phyloP scores from a whole-genome alignment of 176 grass and related monocot species.

The Triticum urartu region DNA sequence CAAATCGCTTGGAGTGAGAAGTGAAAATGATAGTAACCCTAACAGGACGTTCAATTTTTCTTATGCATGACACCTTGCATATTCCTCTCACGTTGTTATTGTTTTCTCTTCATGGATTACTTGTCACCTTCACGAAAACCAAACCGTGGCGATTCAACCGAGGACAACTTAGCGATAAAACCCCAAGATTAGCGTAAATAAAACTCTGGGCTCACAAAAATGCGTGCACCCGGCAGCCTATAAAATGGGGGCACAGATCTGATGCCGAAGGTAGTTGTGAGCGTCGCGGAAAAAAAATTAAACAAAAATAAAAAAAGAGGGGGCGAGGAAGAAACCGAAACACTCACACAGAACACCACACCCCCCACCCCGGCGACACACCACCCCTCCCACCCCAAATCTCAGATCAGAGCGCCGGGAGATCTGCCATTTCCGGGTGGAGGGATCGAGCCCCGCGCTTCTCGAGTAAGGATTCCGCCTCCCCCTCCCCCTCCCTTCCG shows the following conservation, averaged over 20 bases:
- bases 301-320: neutral
- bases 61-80: neutral
- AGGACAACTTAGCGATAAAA: neutral
- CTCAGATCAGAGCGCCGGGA: slow-evolving; percentile 16
- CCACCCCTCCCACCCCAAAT: neutral
- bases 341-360: slow-evolving; percentile 25
- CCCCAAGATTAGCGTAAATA: neutral
- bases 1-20: neutral
- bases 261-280: neutral
- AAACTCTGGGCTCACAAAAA: neutral
- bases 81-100: neutral
- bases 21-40: neutral
- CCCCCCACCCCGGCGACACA: neutral
- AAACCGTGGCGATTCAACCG: neutral
- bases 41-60: too few relatives aligned
- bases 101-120: neutral
- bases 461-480: neutral
- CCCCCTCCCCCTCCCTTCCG: neutral
- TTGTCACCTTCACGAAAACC: neutral
- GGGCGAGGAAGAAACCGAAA: neutral
- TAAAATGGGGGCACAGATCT: neutral
- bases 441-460: slow-evolving; percentile 6
- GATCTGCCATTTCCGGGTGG: neutral
- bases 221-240: neutral
- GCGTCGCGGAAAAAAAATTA: neutral